These are phyloP conservation scores for Chlamydomonas schloesseri DNA, from an alignment of 139 green algal species.

Conservation along the genomic window DNA sequence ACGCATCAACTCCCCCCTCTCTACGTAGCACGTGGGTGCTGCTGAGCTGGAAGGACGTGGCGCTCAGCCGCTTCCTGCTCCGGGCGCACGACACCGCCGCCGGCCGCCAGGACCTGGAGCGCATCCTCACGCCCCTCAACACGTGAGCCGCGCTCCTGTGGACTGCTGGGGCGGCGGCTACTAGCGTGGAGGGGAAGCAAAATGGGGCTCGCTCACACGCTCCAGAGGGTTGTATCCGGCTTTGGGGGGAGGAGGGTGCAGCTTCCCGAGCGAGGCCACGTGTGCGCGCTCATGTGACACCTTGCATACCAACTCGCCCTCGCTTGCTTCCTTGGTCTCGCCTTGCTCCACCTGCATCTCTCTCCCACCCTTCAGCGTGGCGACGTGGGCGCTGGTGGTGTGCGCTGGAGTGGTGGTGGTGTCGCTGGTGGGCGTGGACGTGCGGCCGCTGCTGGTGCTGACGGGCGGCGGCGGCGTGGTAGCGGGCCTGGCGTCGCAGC, in stretches of 20 bases:
- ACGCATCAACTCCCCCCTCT: no score
- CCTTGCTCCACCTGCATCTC: no score
- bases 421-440: conserved; percentile 16
- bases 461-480: conserved; percentile 31
- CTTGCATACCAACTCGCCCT: no score
- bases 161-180: no score
- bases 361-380: conserved; percentile 6
- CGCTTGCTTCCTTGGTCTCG: no score
- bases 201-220: no score
- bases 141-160: no score
- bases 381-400: conserved; percentile 6
- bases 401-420: background rate
- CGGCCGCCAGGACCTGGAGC: conserved; percentile 33
- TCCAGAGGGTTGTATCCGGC: no score
- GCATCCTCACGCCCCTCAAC: conserved; percentile 26
- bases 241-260: no score
- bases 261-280: no score
- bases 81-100: background rate
- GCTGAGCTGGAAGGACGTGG: conserved; percentile 40
- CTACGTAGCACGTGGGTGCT: conserved; percentile 32
- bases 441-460: conserved; percentile 33
- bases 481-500: conserved; percentile 40
- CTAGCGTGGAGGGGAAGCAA: no score
- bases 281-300: no score
- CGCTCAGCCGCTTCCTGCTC: conserved; percentile 12